Conservation (phyloP, 1,284 basidiomycete genomes). For the Calocybe gambosa region DNA sequence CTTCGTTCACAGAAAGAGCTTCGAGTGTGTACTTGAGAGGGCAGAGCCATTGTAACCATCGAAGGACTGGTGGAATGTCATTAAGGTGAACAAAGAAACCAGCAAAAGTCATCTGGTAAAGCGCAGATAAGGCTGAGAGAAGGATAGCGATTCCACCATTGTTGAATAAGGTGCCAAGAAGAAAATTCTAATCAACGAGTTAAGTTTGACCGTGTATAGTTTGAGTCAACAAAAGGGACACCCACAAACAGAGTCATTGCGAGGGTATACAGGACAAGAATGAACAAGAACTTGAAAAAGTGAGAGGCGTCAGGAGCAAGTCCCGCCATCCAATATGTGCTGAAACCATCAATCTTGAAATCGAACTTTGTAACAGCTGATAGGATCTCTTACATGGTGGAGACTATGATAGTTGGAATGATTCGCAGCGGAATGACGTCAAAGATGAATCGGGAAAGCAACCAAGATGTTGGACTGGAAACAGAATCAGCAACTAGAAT, state of each 20-base stretch:
- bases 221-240: conserved; percentile 10
- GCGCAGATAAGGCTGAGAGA: conserved; percentile 65
- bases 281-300: conserved; percentile 81
- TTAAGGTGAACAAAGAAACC: conserved; percentile 82
- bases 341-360: conserved; percentile 25
- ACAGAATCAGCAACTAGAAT: not conserved
- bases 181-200: conserved; percentile 64
- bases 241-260: conserved; percentile 80
- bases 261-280: conserved; percentile 71
- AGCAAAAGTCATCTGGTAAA: conserved; percentile 82
- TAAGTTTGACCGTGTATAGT: conserved; percentile 9
- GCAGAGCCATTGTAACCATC: conserved; percentile 82
- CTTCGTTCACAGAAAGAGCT: conserved; percentile 84
- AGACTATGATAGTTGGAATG: conserved; percentile 78
- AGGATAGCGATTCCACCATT: conserved; percentile 89
- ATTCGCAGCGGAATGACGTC: conserved; percentile 82
- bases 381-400: conserved; percentile 55
- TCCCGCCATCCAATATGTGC: conserved; percentile 91
- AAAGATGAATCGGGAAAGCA: conserved; percentile 77
- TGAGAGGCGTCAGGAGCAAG: conserved; percentile 60
- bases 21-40: conserved; percentile 74
- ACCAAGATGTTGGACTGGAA: conserved; percentile 77
- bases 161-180: conserved; percentile 72
- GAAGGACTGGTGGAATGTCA: conserved; percentile 74
- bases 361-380: not conserved